phyloP scores from a whole-genome alignment of 176 grass and related monocot genomes.

The Bromus sterilis region DNA sequence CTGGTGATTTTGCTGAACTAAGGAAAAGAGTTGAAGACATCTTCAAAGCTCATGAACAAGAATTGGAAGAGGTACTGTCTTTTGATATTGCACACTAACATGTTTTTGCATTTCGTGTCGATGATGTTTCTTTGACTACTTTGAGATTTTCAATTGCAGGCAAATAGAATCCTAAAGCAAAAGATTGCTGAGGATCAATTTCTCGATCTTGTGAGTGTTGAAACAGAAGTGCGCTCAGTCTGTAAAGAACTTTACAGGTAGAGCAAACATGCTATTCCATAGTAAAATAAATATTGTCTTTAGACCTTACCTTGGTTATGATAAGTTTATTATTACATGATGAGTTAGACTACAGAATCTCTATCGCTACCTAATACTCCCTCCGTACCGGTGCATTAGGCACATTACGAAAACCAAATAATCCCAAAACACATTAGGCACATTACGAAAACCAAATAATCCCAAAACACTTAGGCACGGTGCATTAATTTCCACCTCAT shows the following conservation, averaged over 20 bases:
- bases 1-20: slow-evolving; percentile 62
- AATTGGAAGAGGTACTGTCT: slow-evolving; percentile 77
- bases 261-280: not conserved
- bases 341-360: not conserved
- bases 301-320: not conserved
- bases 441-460: too few relatives aligned
- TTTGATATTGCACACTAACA: slow-evolving; percentile 6
- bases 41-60: slow-evolving; percentile 75
- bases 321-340: not conserved
- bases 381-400: too few relatives aligned
- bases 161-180: slow-evolving; percentile 81
- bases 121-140: slow-evolving; percentile 17
- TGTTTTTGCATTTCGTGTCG: slow-evolving; percentile 11
- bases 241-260: slow-evolving; percentile 98
- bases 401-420: too few relatives aligned
- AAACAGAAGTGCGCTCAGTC: slow-evolving; percentile 78
- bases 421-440: too few relatives aligned
- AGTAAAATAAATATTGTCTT: slow-evolving; percentile 6
- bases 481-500: too few relatives aligned
- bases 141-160: slow-evolving; percentile 39
- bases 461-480: too few relatives aligned
- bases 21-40: slow-evolving; percentile 82
- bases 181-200: slow-evolving; percentile 86
- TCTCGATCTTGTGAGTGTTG: slow-evolving; percentile 75
- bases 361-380: not conserved